Conservation (phyloP, 1,284 basidiomycete genomes). For the Cystobasidium sp. region DNA sequence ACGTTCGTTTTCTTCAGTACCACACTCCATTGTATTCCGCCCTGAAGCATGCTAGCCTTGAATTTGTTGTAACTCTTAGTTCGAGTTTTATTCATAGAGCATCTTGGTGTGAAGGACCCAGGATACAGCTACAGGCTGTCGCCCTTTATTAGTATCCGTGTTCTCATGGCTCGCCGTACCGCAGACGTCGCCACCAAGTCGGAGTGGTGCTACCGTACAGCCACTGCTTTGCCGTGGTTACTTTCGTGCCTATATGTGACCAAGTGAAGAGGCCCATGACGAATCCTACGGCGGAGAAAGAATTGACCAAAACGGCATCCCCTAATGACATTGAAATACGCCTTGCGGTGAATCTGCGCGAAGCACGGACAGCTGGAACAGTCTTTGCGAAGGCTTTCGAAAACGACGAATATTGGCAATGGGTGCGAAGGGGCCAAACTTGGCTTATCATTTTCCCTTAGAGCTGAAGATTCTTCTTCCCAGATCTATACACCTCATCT, state of each 20-base stretch:
- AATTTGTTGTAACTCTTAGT: too few relatives aligned
- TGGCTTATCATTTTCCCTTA: neutral
- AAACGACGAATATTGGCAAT: constrained; percentile 25
- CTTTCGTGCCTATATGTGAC: neutral
- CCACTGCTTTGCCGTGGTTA: too few relatives aligned
- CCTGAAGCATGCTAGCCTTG: too few relatives aligned
- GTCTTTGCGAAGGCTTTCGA: constrained; percentile 17
- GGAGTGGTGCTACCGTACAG: too few relatives aligned
- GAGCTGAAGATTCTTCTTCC: neutral
- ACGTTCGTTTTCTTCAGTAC: too few relatives aligned
- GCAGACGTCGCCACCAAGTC: too few relatives aligned
- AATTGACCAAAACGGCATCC: neutral
- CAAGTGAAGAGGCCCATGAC: neutral
- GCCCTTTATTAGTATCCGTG: too few relatives aligned
- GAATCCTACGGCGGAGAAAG: neutral
- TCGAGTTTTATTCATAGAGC: too few relatives aligned
- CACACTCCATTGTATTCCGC: too few relatives aligned
- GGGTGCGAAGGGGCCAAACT: neutral
- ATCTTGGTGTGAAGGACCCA: too few relatives aligned
- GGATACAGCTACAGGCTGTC: too few relatives aligned
- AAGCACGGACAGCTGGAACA: neutral
- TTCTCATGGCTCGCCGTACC: too few relatives aligned
- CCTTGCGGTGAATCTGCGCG: neutral
- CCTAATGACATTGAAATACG: neutral
- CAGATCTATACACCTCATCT: constrained; percentile 8